Conservation (phyloP, 768 basidiomycete species). For the Termitomyces sp. region DNA sequence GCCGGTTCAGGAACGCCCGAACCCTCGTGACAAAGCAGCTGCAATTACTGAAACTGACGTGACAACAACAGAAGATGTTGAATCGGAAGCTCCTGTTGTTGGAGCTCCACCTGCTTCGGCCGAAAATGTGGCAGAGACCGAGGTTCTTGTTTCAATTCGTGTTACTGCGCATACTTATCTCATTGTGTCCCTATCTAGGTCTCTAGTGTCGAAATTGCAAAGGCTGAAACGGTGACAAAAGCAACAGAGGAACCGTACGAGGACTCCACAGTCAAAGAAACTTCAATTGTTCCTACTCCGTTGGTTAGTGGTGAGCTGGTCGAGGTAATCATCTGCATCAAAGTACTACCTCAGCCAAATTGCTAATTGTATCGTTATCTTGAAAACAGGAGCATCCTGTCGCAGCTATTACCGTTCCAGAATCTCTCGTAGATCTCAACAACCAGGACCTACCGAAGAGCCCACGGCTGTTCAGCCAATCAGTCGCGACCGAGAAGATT, state of each 20-base stretch:
- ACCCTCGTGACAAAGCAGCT: constrained; percentile 13
- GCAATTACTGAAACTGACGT: not conserved
- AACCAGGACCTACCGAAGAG: constrained; percentile 12
- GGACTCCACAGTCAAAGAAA: not conserved
- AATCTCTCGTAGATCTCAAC: not conserved
- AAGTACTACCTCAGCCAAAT: not conserved
- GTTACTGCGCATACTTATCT: not conserved
- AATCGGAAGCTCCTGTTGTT: not conserved
- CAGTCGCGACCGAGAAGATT: constrained; percentile 16
- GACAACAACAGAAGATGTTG: not conserved
- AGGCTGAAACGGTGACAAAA: not conserved
- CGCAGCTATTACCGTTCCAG: not conserved
- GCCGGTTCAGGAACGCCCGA: constrained; percentile 12
- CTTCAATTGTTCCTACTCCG: not conserved
- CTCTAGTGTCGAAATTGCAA: not conserved
- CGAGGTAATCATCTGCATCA: not conserved
- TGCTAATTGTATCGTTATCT: not conserved
- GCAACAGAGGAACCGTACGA: not conserved
- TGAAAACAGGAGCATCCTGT: not conserved
- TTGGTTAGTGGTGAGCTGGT: not conserved
- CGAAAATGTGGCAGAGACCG: not conserved
- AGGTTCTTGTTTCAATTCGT: not conserved
- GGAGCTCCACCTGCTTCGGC: not conserved
- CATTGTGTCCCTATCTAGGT: not conserved
- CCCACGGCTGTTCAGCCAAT: constrained; percentile 20